Conservation (phyloP, 192 early-diverging fungal species). For the Backusella circina region DNA sequence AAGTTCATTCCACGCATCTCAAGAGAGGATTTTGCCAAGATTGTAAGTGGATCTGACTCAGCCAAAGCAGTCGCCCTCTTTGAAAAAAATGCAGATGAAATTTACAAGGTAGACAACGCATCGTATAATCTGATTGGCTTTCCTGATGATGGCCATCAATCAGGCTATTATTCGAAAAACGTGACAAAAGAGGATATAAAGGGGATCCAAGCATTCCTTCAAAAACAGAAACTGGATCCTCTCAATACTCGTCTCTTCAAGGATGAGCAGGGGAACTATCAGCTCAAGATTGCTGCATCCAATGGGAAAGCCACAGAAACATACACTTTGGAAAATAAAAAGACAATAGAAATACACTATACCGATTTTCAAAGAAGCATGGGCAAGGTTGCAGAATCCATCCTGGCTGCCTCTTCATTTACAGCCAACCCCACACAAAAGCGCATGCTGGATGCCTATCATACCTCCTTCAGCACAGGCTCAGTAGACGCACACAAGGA, state of each 20-base stretch:
- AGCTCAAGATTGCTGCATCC: slow-evolving; percentile 35
- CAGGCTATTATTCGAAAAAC: slow-evolving; percentile 49
- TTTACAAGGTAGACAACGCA: slow-evolving; percentile 38
- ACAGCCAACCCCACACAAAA: slow-evolving; percentile 51
- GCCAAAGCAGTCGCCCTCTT: slow-evolving; percentile 29
- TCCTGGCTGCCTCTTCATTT: slow-evolving; percentile 35
- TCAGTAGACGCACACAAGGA: slow-evolving; percentile 57
- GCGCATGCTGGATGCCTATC: slow-evolving; percentile 48
- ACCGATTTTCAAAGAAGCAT: slow-evolving; percentile 44
- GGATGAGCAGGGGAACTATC: slow-evolving; percentile 1
- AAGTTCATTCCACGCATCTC: slow-evolving; percentile 55
- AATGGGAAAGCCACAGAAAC: slow-evolving; percentile 13
- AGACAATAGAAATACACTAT: slow-evolving; percentile 34
- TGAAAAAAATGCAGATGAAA: slow-evolving; percentile 23
- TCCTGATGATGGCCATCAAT: slow-evolving; percentile 55
- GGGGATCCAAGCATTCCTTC: slow-evolving; percentile 25
- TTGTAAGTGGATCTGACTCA: slow-evolving; percentile 36
- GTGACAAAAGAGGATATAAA: slow-evolving; percentile 49
- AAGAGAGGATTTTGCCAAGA: slow-evolving; percentile 33
- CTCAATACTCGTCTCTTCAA: slow-evolving; percentile 39
- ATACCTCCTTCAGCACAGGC: slow-evolving; percentile 49
- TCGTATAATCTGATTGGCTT: slow-evolving; percentile 48
- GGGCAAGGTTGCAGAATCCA: slow-evolving; percentile 32
- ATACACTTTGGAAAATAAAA: slow-evolving; percentile 30
- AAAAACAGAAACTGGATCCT: slow-evolving; percentile 19